Conservation (phyloP, 805 yeast genomes). For the Schizosaccharomyces osmophilus region DNA sequence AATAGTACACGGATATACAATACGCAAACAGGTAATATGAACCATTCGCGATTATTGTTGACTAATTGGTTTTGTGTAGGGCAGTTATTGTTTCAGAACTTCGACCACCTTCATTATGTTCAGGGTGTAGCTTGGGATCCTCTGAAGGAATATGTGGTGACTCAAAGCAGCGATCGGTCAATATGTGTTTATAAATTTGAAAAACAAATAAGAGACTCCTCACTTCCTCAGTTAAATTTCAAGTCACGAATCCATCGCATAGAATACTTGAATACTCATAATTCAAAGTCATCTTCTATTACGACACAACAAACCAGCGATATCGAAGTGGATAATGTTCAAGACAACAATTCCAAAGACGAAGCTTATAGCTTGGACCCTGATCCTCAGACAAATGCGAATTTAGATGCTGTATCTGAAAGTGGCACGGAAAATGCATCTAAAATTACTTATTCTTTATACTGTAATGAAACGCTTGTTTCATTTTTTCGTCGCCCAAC, state of each 20-base stretch:
- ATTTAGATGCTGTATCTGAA: no score
- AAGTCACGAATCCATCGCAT: not conserved
- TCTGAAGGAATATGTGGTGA: conserved; percentile 41
- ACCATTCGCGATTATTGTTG: not conserved
- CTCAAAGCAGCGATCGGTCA: conserved; percentile 76
- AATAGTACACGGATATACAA: conserved; percentile 49
- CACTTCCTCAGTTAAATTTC: not conserved
- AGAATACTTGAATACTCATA: conserved; percentile 7
- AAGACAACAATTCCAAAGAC: no score
- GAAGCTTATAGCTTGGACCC: no score
- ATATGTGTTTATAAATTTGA: conserved; percentile 33
- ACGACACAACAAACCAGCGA: no score
- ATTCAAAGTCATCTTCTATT: conserved; percentile 2
- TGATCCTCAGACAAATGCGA: no score
- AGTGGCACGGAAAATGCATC: conserved; percentile 11
- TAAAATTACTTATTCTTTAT: conserved; percentile 15
- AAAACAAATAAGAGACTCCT: not conserved
- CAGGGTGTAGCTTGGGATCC: conserved; percentile 98
- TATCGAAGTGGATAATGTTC: no score
- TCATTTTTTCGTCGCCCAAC: conserved; percentile 71
- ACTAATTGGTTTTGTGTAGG: not conserved
- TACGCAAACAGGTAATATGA: conserved; percentile 24
- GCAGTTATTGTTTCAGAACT: conserved; percentile 24
- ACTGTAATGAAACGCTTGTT: conserved; percentile 68
- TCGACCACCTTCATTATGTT: conserved; percentile 67